These are phyloP conservation scores for Paecilomyces fulvus DNA, from an alignment of 2,329 filamentous ascomycete genomes.

Conservation along the genomic window DNA sequence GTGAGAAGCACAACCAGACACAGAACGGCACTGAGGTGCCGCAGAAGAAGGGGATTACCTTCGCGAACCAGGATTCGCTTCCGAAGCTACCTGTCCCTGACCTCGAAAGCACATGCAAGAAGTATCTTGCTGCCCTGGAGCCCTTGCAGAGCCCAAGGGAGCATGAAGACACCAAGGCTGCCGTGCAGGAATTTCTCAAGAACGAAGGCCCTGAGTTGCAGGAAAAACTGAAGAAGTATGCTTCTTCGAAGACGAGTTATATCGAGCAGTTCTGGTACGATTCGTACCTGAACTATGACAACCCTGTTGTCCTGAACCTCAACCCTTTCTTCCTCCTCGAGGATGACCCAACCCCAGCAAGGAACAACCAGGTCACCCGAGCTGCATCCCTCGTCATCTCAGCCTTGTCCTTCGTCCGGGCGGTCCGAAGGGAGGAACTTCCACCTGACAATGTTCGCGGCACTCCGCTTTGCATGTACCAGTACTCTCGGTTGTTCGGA, in stretches of 20 bases:
- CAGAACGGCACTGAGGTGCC: constrained; percentile 39
- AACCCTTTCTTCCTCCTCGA: constrained; percentile 97
- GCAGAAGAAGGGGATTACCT: constrained; percentile 66
- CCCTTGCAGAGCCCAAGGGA: constrained; percentile 76
- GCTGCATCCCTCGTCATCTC: constrained; percentile 89
- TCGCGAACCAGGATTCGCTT: constrained; percentile 77
- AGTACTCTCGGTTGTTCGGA: constrained; percentile 90
- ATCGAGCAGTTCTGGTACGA: constrained; percentile 99
- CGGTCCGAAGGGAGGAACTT: constrained; percentile 85
- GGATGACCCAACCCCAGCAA: constrained; percentile 91
- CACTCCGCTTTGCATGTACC: constrained; percentile 91
- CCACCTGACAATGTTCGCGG: constrained; percentile 79
- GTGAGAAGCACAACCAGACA: background rate
- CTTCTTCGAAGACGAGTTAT: constrained; percentile 83
- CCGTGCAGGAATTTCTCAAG: constrained; percentile 74
- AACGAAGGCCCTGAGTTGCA: constrained; percentile 77
- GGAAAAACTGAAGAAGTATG: constrained; percentile 83
- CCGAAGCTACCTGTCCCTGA: constrained; percentile 91
- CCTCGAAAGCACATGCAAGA: constrained; percentile 66
- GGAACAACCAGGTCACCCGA: constrained; percentile 93
- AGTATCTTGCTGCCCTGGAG: constrained; percentile 69
- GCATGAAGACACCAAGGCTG: constrained; percentile 70
- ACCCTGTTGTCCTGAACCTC: constrained; percentile 91
- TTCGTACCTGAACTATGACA: constrained; percentile 96
- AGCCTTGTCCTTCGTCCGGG: constrained; percentile 82